A percentile compares a stretch with the other conserved stretches of the same genome.
phyloP scores from a whole-genome alignment of 805 yeast species.

The Candida boidinii region DNA sequence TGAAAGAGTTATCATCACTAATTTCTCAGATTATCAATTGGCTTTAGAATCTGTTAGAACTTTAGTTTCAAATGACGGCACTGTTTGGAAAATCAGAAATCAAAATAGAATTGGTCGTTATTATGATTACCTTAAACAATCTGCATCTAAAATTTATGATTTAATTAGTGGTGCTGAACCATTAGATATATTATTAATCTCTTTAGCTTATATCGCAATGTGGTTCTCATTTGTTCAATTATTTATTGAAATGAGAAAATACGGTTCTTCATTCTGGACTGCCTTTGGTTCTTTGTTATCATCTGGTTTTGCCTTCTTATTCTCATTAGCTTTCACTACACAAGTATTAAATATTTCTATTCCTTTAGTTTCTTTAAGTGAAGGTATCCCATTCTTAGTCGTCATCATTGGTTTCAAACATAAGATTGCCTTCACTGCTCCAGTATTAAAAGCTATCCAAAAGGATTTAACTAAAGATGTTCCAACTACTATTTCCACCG shows the following conservation, averaged over 20 bases:
- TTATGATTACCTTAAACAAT: conserved; percentile 38
- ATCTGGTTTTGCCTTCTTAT: conserved; percentile 74
- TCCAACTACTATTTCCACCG: conserved; percentile 22
- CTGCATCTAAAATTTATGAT: conserved; percentile 30
- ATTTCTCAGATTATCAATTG: conserved; percentile 14
- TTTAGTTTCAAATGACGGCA: conserved; percentile 28
- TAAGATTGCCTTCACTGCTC: conserved; percentile 62
- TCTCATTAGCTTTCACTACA: conserved; percentile 62
- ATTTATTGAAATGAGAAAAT: conserved; percentile 62
- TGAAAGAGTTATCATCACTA: conserved; percentile 32
- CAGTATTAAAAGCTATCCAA: conserved; percentile 36
- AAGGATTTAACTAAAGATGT: conserved; percentile 18
- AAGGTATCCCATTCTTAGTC: conserved; percentile 90
- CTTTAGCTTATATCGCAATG: conserved; percentile 82
- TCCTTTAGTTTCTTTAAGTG: conserved; percentile 68
- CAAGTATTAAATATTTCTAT: conserved; percentile 50
- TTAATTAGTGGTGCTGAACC: conserved; percentile 68
- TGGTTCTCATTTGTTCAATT: conserved; percentile 70
- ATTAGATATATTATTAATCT: conserved; percentile 73
- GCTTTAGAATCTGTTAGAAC: conserved; percentile 14
- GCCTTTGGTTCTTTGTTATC: conserved; percentile 71
- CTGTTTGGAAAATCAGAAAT: conserved; percentile 54
- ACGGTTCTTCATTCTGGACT: conserved; percentile 85
- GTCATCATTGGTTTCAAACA: conserved; percentile 89
- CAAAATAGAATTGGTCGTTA: conserved; percentile 48